Conservation (phyloP, 805 yeast genomes). For the Nakazawaea pomicola region DNA sequence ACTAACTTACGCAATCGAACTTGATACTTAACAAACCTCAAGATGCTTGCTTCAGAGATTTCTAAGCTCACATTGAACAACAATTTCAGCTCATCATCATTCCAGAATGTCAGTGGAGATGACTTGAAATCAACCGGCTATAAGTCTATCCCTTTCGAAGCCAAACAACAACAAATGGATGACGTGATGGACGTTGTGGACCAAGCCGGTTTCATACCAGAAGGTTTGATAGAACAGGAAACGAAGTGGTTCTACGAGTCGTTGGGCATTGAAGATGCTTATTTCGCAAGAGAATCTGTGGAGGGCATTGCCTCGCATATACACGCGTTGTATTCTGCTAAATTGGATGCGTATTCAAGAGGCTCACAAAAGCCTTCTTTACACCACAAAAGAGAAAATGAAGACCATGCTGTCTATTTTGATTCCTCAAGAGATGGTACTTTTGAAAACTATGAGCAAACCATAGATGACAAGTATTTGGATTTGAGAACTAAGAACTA, state of each 20-base stretch:
- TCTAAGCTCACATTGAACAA: conserved; percentile 25
- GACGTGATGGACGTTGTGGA: conserved; percentile 79
- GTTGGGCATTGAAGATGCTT: conserved; percentile 88
- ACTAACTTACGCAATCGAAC: background rate
- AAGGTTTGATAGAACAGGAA: conserved; percentile 76
- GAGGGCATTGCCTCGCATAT: conserved; percentile 79
- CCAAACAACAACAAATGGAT: conserved; percentile 76
- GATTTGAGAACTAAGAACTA: conserved; percentile 48
- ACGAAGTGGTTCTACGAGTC: conserved; percentile 84
- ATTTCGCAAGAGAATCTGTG: conserved; percentile 82
- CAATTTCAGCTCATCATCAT: conserved; percentile 30
- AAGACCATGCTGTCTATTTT: conserved; percentile 87
- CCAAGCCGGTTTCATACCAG: conserved; percentile 85
- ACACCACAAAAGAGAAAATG: conserved; percentile 73
- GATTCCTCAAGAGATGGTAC: conserved; percentile 60
- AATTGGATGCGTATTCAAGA: conserved; percentile 79
- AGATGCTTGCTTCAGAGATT: conserved; percentile 8
- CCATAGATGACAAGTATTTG: conserved; percentile 78
- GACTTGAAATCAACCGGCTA: conserved; percentile 48
- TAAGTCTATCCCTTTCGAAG: conserved; percentile 69
- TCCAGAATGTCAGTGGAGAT: conserved; percentile 25
- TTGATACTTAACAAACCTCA: background rate
- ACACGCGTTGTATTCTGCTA: conserved; percentile 86
- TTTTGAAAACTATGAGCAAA: conserved; percentile 52
- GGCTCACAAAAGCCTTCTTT: conserved; percentile 55